These are phyloP conservation scores for Eimeria praecox DNA, from an alignment of 169 alveolate species.

Conservation along the genomic window DNA sequence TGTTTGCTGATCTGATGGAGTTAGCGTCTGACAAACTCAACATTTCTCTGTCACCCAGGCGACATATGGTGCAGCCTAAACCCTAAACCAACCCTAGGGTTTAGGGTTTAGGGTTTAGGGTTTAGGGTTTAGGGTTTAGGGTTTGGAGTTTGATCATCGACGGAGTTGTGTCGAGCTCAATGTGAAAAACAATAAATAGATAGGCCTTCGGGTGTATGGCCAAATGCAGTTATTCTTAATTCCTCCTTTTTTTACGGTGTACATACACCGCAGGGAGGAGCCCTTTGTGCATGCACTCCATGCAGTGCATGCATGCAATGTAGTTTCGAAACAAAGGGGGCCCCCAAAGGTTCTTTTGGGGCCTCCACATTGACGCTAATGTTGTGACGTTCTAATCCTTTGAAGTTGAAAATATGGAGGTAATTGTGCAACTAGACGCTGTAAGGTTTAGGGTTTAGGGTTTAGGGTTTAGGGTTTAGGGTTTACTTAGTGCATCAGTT, in stretches of 20 bases:
- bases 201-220: neutral
- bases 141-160: neutral
- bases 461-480: too few relatives aligned
- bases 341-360: neutral
- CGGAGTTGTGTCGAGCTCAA: neutral
- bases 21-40: conserved; percentile 36
- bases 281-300: neutral
- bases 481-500: too few relatives aligned
- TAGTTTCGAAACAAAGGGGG: neutral
- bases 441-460: too few relatives aligned
- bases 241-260: neutral
- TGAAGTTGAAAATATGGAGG: too few relatives aligned
- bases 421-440: too few relatives aligned
- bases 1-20: conserved; percentile 43
- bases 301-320: neutral
- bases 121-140: neutral
- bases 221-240: neutral
- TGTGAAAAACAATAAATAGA: neutral
- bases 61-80: neutral
- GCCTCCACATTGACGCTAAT: too few relatives aligned
- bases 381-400: too few relatives aligned
- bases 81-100: neutral
- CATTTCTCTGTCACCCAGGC: conserved; percentile 21
- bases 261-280: neutral
- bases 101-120: neutral